Evolutionary conservation across 192 early-diverging fungal species (phyloP).

Genomic region (Phlyctochytrium planicorne): DNA sequence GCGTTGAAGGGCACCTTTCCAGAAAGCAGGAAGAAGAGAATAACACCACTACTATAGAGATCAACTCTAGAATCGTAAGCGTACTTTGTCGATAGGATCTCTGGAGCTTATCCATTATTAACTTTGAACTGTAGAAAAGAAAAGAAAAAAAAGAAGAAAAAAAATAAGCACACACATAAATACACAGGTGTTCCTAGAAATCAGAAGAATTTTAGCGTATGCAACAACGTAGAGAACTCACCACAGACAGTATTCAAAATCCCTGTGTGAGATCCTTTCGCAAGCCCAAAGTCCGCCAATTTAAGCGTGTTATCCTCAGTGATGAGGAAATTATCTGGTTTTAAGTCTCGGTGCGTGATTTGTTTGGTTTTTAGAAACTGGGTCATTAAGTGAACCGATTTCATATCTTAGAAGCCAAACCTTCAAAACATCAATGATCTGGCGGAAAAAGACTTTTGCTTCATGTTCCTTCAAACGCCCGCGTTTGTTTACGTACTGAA

Average conservation of each 20-base stretch:
- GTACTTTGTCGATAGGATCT: conserved; percentile 18
- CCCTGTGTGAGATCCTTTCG: conserved; percentile 16
- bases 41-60: conserved; percentile 40
- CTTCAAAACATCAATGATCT: conserved; percentile 32
- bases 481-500: conserved; percentile 17
- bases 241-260: conserved; percentile 28
- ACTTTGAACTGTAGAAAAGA: conserved; percentile 6
- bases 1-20: conserved; percentile 23
- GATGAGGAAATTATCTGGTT: conserved; percentile 40
- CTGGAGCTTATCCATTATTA: conserved; percentile 23
- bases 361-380: conserved; percentile 23
- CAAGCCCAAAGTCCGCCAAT: conserved; percentile 39
- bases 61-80: conserved; percentile 38
- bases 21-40: conserved; percentile 40
- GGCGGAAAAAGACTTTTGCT: conserved; percentile 20
- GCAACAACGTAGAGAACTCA: conserved; percentile 7
- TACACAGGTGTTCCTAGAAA: conserved; percentile 27
- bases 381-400: neutral
- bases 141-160: conserved; percentile 6
- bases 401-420: conserved; percentile 7
- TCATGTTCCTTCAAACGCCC: conserved; percentile 14
- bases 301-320: conserved; percentile 20
- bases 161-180: conserved; percentile 8
- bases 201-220: neutral
- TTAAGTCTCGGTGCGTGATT: conserved; percentile 41